Evolutionary conservation across 805 yeast species (phyloP), one percentile per base, ranked within the genome.

Genomic region (Monosporozyma unispora): DNA sequence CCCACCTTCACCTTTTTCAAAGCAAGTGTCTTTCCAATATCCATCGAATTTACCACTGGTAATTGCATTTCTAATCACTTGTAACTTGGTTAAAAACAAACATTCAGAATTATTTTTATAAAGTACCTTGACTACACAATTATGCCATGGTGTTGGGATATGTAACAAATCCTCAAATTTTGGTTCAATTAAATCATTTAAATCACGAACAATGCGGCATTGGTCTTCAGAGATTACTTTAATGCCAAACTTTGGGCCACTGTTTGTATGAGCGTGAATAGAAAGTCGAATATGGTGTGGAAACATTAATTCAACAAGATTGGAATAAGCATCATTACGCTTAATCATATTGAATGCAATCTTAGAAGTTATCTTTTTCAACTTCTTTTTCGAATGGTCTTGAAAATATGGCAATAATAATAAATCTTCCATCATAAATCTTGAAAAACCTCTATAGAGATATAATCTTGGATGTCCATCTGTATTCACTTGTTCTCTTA

Each of bases 61-160:
- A 16, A 71, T 55, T 1, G 75, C 74, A 47, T 70, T 68, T 31
- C 54, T 56, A 21, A 71, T 66, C 14, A 66, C 59, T 44, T 61
- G 64, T 3, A 74, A 62, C 51, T 69, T 70, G 4, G 73, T 67
- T 53, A 72, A 61, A 50, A 58, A 69, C 49, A 50, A 62, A 19
- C 50, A 52, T 7, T 64, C 59, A 33, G 62, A 61, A 29, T 70
- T 73, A 44, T 68, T 70, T 48, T 74, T 44, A 31, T 44, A 33
- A 10, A n/a, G 31, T n/a, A 29, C 46, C 60, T 31, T 41, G 23
- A 76, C 74, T 12, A 79, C 72, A 47, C 78, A 67, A 55, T 80
- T 80, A 61, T 79, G 84, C 84, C 84, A 80, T 44, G 84, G 84
- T 0, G 84, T 79, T 46, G 84, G 84, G 50, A 80, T 78, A 60